Evolutionary conservation across 1,284 basidiomycete species (phyloP).

Genomic region (Moesziomyces sp.): DNA sequence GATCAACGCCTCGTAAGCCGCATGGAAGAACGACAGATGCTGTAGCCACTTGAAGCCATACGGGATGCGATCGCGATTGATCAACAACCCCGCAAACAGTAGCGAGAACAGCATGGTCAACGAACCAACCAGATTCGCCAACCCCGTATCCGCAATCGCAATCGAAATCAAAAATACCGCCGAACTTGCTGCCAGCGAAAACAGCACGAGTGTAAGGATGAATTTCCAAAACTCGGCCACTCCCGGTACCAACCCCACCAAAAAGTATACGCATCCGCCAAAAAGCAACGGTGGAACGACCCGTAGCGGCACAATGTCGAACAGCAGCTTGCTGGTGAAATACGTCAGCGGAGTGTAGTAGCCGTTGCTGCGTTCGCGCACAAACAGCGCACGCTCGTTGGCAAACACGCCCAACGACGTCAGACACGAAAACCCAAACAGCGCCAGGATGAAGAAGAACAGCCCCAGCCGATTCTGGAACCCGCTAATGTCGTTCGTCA

Average conservation of each 20-base stretch:
- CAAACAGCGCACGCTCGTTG: conserved; percentile 92
- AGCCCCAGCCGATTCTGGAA: conserved; percentile 77
- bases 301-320: conserved; percentile 92
- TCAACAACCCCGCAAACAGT: conserved; percentile 91
- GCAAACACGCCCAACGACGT: conserved; percentile 92
- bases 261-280: conserved; percentile 90
- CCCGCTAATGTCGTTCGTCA: conserved; percentile 72
- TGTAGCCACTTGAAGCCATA: conserved; percentile 83
- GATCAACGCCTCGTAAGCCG: conserved; percentile 93
- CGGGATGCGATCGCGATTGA: conserved; percentile 88
- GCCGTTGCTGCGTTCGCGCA: conserved; percentile 95
- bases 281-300: conserved; percentile 93
- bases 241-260: conserved; percentile 91
- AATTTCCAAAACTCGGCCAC: conserved; percentile 96
- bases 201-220: conserved; percentile 82
- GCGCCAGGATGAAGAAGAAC: conserved; percentile 93
- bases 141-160: conserved; percentile 82
- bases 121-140: conserved; percentile 92
- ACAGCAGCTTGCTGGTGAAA: conserved; percentile 92
- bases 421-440: conserved; percentile 95
- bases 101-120: conserved; percentile 93
- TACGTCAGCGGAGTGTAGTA: conserved; percentile 96
- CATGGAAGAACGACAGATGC: conserved; percentile 95
- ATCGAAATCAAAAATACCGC: conserved; percentile 90
- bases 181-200: conserved; percentile 92